Evolutionary conservation across 2,329 filamentous ascomycete genomes (phyloP).

Genomic region (Cercospora sojina): DNA sequence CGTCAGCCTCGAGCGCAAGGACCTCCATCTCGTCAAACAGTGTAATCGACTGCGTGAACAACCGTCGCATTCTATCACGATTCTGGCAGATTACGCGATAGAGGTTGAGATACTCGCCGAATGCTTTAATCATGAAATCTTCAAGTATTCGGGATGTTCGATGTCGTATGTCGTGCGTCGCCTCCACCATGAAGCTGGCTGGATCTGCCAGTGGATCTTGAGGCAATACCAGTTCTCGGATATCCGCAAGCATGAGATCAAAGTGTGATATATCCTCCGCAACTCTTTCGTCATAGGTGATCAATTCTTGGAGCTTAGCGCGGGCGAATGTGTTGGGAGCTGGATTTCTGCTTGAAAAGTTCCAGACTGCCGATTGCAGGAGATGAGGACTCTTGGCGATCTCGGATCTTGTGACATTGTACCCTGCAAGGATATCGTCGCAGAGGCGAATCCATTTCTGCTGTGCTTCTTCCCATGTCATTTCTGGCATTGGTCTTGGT

Average conservation of each 20-base stretch:
- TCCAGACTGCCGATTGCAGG: slow-evolving; percentile 49
- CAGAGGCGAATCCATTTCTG: slow-evolving; percentile 68
- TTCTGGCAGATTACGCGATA: slow-evolving; percentile 87
- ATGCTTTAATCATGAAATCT: slow-evolving; percentile 56
- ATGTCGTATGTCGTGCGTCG: slow-evolving; percentile 70
- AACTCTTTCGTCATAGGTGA: slow-evolving; percentile 69
- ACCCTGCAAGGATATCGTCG: slow-evolving; percentile 64
- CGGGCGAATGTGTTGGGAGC: slow-evolving; percentile 82
- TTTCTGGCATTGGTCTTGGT: slow-evolving; percentile 80
- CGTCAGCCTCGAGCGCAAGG: slow-evolving; percentile 54
- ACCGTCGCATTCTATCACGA: slow-evolving; percentile 81
- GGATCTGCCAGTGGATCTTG: slow-evolving; percentile 69
- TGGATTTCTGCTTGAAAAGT: slow-evolving; percentile 66
- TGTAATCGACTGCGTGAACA: slow-evolving; percentile 77
- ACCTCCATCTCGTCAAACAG: slow-evolving; percentile 83
- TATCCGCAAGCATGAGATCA: slow-evolving; percentile 75
- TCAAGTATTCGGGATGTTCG: slow-evolving; percentile 74
- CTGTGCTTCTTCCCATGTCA: slow-evolving; percentile 70
- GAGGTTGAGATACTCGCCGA: slow-evolving; percentile 72
- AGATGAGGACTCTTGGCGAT: slow-evolving; percentile 28
- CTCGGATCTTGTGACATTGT: slow-evolving; percentile 24
- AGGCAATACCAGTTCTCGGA: slow-evolving; percentile 74
- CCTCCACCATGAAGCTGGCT: slow-evolving; percentile 72
- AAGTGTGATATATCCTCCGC: slow-evolving; percentile 64
- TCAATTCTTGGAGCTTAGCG: slow-evolving; percentile 54